Percentiles rank a stretch among this genome's conserved stretches.
These are phyloP conservation scores for Raffaelea ambrosiae DNA, from an alignment of 2,329 filamentous ascomycete species.

Conservation along the genomic window DNA sequence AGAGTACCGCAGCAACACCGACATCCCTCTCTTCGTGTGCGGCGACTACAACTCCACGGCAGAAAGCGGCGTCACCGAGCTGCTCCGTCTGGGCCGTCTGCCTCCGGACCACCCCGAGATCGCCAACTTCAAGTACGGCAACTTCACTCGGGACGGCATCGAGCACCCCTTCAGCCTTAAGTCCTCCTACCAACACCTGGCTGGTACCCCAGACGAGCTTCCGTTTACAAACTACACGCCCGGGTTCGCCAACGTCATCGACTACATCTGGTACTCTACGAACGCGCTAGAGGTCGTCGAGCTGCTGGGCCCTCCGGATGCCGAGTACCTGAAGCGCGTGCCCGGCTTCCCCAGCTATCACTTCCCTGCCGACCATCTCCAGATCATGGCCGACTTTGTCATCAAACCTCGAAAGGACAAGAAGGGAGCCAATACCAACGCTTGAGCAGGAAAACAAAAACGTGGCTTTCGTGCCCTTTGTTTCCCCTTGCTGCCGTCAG, in stretches of 20 bases:
- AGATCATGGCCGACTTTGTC: constrained; percentile 80
- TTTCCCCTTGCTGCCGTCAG: too few relatives aligned
- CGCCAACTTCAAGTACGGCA: constrained; percentile 75
- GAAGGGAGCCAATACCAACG: constrained; percentile 33
- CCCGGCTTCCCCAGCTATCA: constrained; percentile 92
- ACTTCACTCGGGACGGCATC: constrained; percentile 86
- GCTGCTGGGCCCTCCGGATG: constrained; percentile 78
- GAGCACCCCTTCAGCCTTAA: constrained; percentile 90
- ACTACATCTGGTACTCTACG: constrained; percentile 97
- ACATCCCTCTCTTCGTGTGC: constrained; percentile 85
- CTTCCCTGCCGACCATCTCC: constrained; percentile 88
- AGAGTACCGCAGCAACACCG: constrained; percentile 76
- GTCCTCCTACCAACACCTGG: constrained; percentile 77
- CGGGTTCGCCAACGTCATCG: constrained; percentile 83
- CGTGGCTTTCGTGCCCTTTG: neutral
- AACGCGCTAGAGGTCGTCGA: constrained; percentile 79
- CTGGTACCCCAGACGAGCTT: constrained; percentile 74
- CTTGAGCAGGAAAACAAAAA: neutral
- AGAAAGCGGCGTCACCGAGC: constrained; percentile 83
- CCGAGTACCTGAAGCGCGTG: constrained; percentile 74
- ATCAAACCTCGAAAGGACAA: constrained; percentile 83
- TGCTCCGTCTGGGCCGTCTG: constrained; percentile 74
- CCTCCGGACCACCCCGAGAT: constrained; percentile 74
- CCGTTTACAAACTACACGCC: constrained; percentile 96
- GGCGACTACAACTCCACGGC: constrained; percentile 92